Base-by-base conservation (phyloP, 2,329 filamentous ascomycete species). In the Pseudopyrenochaeta lycopersici region DNA sequence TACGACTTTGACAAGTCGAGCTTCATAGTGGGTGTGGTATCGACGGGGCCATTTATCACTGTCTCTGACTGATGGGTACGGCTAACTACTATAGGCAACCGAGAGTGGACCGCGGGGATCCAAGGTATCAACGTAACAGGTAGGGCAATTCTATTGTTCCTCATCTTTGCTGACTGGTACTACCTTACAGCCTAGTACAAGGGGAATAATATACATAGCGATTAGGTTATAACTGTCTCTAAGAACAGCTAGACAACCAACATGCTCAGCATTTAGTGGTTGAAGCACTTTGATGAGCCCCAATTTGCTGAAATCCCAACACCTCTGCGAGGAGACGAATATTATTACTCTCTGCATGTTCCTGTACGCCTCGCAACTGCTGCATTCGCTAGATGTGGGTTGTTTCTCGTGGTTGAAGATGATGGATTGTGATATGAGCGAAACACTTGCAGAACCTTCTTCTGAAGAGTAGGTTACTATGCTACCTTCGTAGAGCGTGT, bases 201-300 rank as follows among this genome's bases (percentile, higher is more conserved):
- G 12, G 29, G 12, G 12, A 12, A 31, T 31, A 31, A 7, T 12
- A 7, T 31, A 31, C 29, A 7, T 7, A 7, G 12, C 12, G 12
- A 31, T 31, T 31, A 31, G 29, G 29, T 31, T 31, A 31, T 31
- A 7, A 31, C 7, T 7, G 29, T 31, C 29, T 31, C 12, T n/a
- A n/a, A n/a, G n/a, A n/a, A n/a, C n/a, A n/a, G n/a, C n/a, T n/a
- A n/a, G n/a, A n/a, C n/a, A n/a, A n/a, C n/a, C n/a, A n/a, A n/a
- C n/a, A n/a, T n/a, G n/a, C n/a, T n/a, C n/a, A n/a, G n/a, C n/a
- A n/a, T n/a, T n/a, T n/a, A 56, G 20, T 78, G 57, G 76, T 56
- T 77, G 30, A 31, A 74, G 64, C 58, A 77, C 63, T 77, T 78
- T 62, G 60, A 75, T 52, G 55, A 31, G 29, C 29, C 12, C 7